phyloP scores from a whole-genome alignment of 2,329 filamentous ascomycete genomes.

The Monascus ruber region DNA sequence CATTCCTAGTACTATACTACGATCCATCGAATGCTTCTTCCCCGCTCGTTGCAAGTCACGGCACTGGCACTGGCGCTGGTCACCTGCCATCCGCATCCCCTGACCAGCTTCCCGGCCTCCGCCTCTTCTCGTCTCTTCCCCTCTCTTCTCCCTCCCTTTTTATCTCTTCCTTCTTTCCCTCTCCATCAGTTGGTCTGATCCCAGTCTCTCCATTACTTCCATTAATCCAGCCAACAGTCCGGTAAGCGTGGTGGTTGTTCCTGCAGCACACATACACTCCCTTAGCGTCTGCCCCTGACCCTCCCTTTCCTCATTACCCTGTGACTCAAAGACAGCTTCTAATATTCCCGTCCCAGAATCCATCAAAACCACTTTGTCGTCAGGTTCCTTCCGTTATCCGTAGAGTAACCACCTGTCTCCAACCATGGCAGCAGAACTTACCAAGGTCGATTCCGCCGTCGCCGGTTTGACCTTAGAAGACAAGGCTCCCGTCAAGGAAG shows the following conservation, averaged over 20 bases:
- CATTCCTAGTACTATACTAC: too few relatives aligned
- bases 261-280: neutral
- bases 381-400: too few relatives aligned
- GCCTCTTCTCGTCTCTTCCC: neutral
- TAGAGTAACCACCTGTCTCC: neutral
- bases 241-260: neutral
- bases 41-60: too few relatives aligned
- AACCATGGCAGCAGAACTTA: slow-evolving; percentile 54
- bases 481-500: slow-evolving; percentile 20
- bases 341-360: neutral
- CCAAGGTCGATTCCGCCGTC: slow-evolving; percentile 86
- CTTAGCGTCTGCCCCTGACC: neutral
- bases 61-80: neutral
- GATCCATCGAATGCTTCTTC: too few relatives aligned
- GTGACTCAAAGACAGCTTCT: neutral
- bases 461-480: slow-evolving; percentile 64
- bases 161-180: slow-evolving; percentile 2
- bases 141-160: slow-evolving; percentile 5
- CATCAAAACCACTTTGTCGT: neutral
- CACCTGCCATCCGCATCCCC: neutral
- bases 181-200: neutral
- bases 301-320: neutral
- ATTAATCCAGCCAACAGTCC: neutral
- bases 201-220: neutral
- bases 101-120: neutral